A percentile compares a stretch with the other conserved stretches of the same genome.
Conservation (phyloP, 768 basidiomycete species). For the Neoboletus magnificus region DNA sequence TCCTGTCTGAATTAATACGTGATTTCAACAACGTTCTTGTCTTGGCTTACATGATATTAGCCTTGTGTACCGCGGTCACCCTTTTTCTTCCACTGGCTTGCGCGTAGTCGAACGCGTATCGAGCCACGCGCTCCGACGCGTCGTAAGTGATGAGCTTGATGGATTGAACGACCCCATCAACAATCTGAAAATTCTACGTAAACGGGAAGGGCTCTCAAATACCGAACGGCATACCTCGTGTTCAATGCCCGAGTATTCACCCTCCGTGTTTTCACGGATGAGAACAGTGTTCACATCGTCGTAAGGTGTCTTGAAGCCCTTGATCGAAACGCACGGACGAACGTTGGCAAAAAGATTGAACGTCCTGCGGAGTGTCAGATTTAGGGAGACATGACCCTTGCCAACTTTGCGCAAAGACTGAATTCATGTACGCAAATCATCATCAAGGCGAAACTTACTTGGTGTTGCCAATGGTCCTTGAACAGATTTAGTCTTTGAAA, state of each 20-base stretch:
- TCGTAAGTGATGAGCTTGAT: constrained; percentile 99
- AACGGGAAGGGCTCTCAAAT: constrained; percentile 6
- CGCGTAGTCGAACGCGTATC: constrained; percentile 99
- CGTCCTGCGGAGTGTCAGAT: constrained; percentile 93
- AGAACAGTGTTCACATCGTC: constrained; percentile 97
- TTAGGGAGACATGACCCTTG: constrained; percentile 97
- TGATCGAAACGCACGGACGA: constrained; percentile 91
- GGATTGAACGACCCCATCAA: constrained; percentile 98
- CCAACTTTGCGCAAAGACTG: constrained; percentile 60
- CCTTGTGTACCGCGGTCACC: constrained; percentile 99
- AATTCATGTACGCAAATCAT: constrained; percentile 7
- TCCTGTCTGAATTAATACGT: constrained; percentile 52
- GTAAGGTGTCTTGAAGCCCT: constrained; percentile 97
- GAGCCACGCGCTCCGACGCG: constrained; percentile 96
- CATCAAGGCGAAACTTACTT: constrained; percentile 52
- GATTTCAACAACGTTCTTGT: background rate
- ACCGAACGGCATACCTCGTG: constrained; percentile 68
- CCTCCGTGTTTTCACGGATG: constrained; percentile 99
- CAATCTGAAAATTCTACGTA: constrained; percentile 50
- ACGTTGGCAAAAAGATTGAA: constrained; percentile 99
- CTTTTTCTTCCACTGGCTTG: constrained; percentile 79
- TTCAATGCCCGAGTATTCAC: constrained; percentile 99
- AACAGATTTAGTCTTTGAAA: constrained; percentile 8
- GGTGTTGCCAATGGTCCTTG: constrained; percentile 94
- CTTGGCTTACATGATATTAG: constrained; percentile 88